Base-by-base conservation (phyloP, 2,329 filamentous ascomycete genomes). In the Aspergillus fumigatiaffinis region DNA sequence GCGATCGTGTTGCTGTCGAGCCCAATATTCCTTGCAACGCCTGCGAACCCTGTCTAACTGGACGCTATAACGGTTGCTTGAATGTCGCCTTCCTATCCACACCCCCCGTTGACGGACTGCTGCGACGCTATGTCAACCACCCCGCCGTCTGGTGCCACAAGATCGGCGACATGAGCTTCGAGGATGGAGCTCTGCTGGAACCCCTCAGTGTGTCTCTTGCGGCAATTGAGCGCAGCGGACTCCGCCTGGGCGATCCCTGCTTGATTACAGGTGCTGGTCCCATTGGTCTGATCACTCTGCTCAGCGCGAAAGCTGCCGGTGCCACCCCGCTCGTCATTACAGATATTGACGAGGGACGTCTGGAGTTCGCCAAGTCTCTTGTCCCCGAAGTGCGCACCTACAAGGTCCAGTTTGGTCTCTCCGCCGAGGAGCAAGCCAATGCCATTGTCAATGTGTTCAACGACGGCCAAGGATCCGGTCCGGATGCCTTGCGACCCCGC, bases 71-170 rank as follows among this genome's bases (percentile, higher is more conserved):
- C 74, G 93, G 92, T 59, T 97, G 93, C 79, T 89, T 92, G 68
- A 83, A 81, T 53, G 91, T 97, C 63, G 79, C 84, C 54, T 97
- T 97, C 80, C 82, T 95, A 52, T 95, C 91, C 51, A 97, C 94
- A 3, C 93, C 94, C 8, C 93, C 94, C 12, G 87, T 96, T 29
- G 84, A 90, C 8, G 94, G 93, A 38, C 83, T 97, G 61, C 82
- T 97, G 66, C 86, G 93, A 66, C 86, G 93, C 74, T 97, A 97
- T 74, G 90, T 97, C 78, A 96, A 93, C 79, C 93, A 97, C 79
- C 92, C 91, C 2, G 92, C 92, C 21, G 82, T 89, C 51, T 97
- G 92, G 92, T 97, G 93, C 79, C 91, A 97, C 81, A 96, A 96
- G 82, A 94, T 97, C 66, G 91, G 90, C 50, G 80, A 90, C 75